Base-by-base conservation (phyloP, 106 monocot species). In the Platanthera zijinensis region DNA sequence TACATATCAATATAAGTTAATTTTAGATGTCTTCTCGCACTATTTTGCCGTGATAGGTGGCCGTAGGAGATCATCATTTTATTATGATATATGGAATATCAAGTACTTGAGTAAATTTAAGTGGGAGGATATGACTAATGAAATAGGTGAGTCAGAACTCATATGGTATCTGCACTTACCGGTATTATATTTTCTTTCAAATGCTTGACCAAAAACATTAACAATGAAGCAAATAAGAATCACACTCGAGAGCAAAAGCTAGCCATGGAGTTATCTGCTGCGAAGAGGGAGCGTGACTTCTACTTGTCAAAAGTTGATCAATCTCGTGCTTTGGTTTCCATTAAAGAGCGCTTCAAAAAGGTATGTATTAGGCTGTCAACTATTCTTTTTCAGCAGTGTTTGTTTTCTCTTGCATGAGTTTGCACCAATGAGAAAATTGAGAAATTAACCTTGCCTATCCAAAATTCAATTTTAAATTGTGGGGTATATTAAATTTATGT, bases 31-130 rank as follows among this genome's bases (percentile, higher is more conserved):
- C 10, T 14, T 46, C 13, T 69, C 13, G 3, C 47, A 18, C 48
- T 15, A 12, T 70, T 70, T 70, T 70, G 13, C 48, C 48, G 48
- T 86, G 14, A 80, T 64, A 99, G 99, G 99, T 87, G 99, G 99
- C 32, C 90, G 80, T 82, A 88, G 78, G 74, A 94, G 94, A 63
- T 94, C 94, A 57, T 52, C 91, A 13, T 94, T 99, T 72, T 99
- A 85, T 84, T 94, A 94, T 82, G 99, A 99, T 57, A 85, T 92
- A 72, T 99, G 99, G 94, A 99, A 99, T 78, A 90, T 99, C 51
- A 99, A 88, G 78, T 99, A 99, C 80, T 83, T 99, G 25, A 86
- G 85, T 47, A 94, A 92, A 84, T 99, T 99, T 83, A 94, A 88
- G 75, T 99, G 99, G 99, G 99, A 94, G 78, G 92, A 99, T 83